phyloP scores from a whole-genome alignment of 139 green algal genomes.

The Coelastrella sp. region DNA sequence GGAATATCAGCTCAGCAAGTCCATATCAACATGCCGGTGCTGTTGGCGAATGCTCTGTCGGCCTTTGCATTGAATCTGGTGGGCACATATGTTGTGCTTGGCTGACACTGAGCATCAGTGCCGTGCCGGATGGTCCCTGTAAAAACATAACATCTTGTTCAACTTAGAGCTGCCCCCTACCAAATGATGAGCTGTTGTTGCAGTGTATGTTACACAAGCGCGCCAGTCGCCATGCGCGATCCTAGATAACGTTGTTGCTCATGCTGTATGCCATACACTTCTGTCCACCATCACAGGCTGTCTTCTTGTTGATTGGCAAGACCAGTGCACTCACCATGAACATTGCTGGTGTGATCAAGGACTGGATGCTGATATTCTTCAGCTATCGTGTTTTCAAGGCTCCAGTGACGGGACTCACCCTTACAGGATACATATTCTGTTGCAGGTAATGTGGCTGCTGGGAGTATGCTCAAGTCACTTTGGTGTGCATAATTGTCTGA shows the following conservation, averaged over 20 bases:
- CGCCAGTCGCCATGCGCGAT: too few species aligned
- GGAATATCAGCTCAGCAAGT: background rate
- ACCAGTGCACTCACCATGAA: constrained; percentile 98
- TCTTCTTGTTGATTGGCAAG: constrained; percentile 95
- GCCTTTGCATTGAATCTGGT: constrained; percentile 88
- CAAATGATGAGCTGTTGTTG: too few species aligned
- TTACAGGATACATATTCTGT: constrained; percentile 82
- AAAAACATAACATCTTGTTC: too few species aligned
- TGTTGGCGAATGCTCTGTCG: constrained; percentile 89
- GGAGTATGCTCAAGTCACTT: too few species aligned
- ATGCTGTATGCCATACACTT: too few species aligned
- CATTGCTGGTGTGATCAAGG: constrained; percentile 97
- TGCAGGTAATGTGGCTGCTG: constrained; percentile 60
- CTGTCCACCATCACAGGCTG: constrained; percentile 61
- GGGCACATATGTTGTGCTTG: too few species aligned
- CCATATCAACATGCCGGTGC: constrained; percentile 74
- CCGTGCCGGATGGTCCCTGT: too few species aligned
- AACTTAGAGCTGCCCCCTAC: too few species aligned
- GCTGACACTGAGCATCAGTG: too few species aligned
- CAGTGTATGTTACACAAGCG: too few species aligned
- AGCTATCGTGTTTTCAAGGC: constrained; percentile 89
- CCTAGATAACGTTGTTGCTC: too few species aligned
- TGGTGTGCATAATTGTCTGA: background rate
- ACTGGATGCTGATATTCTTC: constrained; percentile 98
- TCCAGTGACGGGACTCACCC: constrained; percentile 88